These are phyloP conservation scores for Lipomyces spencermartinsiae DNA, from an alignment of 805 yeast species.

Conservation along the genomic window DNA sequence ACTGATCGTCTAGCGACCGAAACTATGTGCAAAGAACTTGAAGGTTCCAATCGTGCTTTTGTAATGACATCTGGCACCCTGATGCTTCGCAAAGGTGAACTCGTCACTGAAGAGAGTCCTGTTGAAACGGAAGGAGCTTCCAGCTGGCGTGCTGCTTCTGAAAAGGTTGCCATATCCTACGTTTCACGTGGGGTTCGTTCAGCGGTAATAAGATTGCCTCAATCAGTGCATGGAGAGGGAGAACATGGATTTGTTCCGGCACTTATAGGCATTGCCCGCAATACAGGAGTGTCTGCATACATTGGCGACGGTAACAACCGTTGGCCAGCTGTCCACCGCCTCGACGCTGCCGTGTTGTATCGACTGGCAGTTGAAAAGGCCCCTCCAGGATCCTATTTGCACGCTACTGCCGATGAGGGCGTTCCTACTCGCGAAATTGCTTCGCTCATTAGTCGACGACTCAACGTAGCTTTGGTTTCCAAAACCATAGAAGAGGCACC, in stretches of 20 bases:
- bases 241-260: slow-evolving; percentile 44
- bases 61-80: slow-evolving; percentile 43
- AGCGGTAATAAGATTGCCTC: slow-evolving; percentile 45
- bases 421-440: slow-evolving; percentile 43
- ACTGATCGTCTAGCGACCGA: slow-evolving; percentile 44
- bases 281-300: slow-evolving; percentile 47
- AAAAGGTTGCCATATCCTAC: slow-evolving; percentile 23
- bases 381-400: slow-evolving; percentile 42
- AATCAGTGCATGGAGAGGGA: slow-evolving; percentile 48
- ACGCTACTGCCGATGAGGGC: slow-evolving; percentile 44
- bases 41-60: slow-evolving; percentile 46
- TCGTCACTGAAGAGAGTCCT: slow-evolving; percentile 31
- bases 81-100: slow-evolving; percentile 27
- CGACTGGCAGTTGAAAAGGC: slow-evolving; percentile 44
- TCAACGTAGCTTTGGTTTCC: slow-evolving; percentile 14
- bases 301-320: slow-evolving; percentile 48
- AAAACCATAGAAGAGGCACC: slow-evolving; percentile 14
- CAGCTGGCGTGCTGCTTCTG: neutral
- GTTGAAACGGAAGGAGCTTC: neutral
- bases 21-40: slow-evolving; percentile 44
- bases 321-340: slow-evolving; percentile 48
- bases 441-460: slow-evolving; percentile 40
- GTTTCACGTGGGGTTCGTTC: slow-evolving; percentile 44
- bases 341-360: slow-evolving; percentile 48
- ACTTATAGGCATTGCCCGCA: slow-evolving; percentile 18